Base-by-base conservation (phyloP, 2,329 filamentous ascomycete species). In the Ascochyta koolunga region DNA sequence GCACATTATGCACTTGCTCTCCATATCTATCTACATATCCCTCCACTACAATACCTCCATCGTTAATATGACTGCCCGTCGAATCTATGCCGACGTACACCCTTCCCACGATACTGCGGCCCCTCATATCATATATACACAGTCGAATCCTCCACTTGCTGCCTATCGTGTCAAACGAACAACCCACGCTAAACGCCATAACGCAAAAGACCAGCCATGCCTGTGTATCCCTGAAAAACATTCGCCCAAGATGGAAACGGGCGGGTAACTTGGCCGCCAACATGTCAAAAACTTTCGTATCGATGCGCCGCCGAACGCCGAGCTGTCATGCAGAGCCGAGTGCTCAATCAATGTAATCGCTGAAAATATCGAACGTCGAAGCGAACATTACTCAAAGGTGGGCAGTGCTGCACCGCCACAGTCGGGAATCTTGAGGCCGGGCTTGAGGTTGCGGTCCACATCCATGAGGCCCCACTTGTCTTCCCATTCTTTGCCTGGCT, bases 381-480 rank as follows among this genome's bases (percentile, higher is more conserved):
- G 25, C 51, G 45, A 31, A n/a, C 13, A 39, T 48, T 54, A 46
- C 11, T 43, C 40, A 36, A 60, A 60, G 18, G 54, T 52, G 6
- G 65, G 65, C 22, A 66, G 46, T 15, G 62, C 89, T 78, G 89
- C 86, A 24, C 91, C 92, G 21, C 82, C 88, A 71, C 93, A 98
- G 72, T 93, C 87, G 1, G 93, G 93, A 65, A 98, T 96, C 71
- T 84, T 87, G 67, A 98, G 77, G 1, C 93, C 93, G 0, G 82
- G 68, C 77, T 98, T 98, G 64, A 98, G 78, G 31, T 93, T 91
- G 52, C 93, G 86, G 67, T 91, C 83, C 3, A 91, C 83, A 65
- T 96, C 91, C 86, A 98, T 87, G 13, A 98, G 78, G 9, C 95
- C 93, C 93, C 93, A 97, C 73, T 96, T 89, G 72, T 96, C 91